phyloP scores from a whole-genome alignment of 495 filamentous ascomycete species.

The Penicillium canariense region DNA sequence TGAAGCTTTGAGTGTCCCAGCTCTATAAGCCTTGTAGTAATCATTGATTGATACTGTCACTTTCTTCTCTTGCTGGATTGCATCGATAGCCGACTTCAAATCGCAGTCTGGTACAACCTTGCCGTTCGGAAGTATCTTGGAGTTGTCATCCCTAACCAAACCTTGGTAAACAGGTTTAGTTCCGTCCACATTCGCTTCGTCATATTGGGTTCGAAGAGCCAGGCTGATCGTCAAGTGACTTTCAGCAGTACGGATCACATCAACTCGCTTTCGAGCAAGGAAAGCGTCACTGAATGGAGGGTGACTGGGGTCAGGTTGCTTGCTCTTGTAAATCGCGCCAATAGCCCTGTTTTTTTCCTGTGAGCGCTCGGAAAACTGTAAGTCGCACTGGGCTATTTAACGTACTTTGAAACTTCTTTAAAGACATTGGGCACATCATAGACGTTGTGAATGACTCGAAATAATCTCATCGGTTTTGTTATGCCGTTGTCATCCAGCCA shows the following conservation, averaged over 20 bases:
- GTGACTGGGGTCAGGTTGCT: too few species aligned
- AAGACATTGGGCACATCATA: too few species aligned
- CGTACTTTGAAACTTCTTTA: too few species aligned
- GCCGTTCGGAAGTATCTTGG: conserved; percentile 3
- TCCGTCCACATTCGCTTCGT: not conserved
- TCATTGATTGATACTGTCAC: not conserved
- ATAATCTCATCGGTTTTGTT: too few species aligned
- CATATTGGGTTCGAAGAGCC: conserved; percentile 3
- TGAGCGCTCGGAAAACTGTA: too few species aligned
- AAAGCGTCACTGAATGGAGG: conserved; percentile 1
- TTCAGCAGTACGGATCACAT: conserved; percentile 5
- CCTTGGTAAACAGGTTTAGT: not conserved
- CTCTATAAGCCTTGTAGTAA: conserved; percentile 4
- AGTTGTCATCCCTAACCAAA: conserved; percentile 4
- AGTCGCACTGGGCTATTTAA: too few species aligned
- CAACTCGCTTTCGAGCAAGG: not conserved
- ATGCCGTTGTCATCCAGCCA: too few species aligned
- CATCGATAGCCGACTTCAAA: conserved; percentile 2
- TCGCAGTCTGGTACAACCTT: conserved; percentile 3
- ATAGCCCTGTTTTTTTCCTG: too few species aligned
- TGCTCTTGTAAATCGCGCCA: too few species aligned
- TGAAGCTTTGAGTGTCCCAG: conserved; percentile 1
- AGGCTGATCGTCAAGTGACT: conserved; percentile 3
- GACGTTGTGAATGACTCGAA: too few species aligned
- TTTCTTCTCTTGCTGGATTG: conserved; percentile 1